These are phyloP conservation scores for Lichina pygmaea DNA, from an alignment of 495 filamentous ascomycete genomes.

Conservation along the genomic window DNA sequence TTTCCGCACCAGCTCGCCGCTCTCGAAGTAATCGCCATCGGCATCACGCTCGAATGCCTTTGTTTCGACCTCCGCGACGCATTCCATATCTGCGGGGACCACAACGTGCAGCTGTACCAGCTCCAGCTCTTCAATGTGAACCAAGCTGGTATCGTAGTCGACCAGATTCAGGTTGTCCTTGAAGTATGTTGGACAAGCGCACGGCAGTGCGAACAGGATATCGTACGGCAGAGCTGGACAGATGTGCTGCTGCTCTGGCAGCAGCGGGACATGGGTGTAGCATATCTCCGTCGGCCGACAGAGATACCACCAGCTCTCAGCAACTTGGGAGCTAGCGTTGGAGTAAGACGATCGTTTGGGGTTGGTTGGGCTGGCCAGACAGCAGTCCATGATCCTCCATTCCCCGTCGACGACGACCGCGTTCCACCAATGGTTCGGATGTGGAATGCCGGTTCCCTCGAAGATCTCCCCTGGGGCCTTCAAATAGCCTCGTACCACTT, in stretches of 20 bases:
- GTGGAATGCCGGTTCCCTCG: slow-evolving; percentile 45
- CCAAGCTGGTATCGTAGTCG: slow-evolving; percentile 74
- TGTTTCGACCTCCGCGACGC: slow-evolving; percentile 78
- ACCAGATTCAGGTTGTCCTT: slow-evolving; percentile 48
- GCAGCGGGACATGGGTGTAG: slow-evolving; percentile 80
- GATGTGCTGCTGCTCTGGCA: slow-evolving; percentile 70
- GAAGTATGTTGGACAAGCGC: slow-evolving; percentile 71
- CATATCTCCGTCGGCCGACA: slow-evolving; percentile 63
- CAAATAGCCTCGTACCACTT: slow-evolving; percentile 65
- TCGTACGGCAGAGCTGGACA: slow-evolving; percentile 68
- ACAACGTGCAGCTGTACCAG: slow-evolving; percentile 69
- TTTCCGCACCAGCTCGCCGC: slow-evolving; percentile 62
- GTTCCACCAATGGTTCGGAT: slow-evolving; percentile 97
- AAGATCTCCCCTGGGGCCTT: slow-evolving; percentile 68
- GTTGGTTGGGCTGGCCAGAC: slow-evolving; percentile 71
- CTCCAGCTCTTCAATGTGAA: slow-evolving; percentile 71
- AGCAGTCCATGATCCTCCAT: slow-evolving; percentile 94
- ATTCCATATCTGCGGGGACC: slow-evolving; percentile 74
- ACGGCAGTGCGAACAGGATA: slow-evolving; percentile 58
- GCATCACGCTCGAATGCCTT: slow-evolving; percentile 51
- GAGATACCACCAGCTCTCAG: slow-evolving; percentile 83
- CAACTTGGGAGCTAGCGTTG: slow-evolving; percentile 31
- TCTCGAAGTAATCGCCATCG: slow-evolving; percentile 85
- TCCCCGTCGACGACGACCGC: slow-evolving; percentile 77
- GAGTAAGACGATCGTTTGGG: slow-evolving; percentile 56